Percentiles rank a stretch among this genome's conserved stretches.
These are phyloP conservation scores for Colletotrichum noveboracense DNA, from an alignment of 2,329 filamentous ascomycete species.

Conservation along the genomic window DNA sequence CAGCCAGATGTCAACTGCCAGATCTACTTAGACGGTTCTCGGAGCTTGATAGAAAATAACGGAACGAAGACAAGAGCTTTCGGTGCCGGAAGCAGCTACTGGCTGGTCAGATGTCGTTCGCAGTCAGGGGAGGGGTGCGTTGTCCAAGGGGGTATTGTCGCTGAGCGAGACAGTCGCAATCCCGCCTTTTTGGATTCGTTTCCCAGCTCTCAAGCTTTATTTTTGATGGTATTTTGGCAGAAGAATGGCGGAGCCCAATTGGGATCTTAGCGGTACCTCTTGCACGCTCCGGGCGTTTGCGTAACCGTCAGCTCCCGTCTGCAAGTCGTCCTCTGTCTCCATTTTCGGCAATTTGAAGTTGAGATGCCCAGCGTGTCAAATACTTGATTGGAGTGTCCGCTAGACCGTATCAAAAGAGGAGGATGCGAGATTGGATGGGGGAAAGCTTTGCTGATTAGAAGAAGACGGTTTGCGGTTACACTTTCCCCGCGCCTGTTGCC, in stretches of 20 bases:
- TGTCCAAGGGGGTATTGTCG: neutral
- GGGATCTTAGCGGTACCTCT: neutral
- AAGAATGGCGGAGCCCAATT: conserved; percentile 18
- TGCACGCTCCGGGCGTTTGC: conserved; percentile 1
- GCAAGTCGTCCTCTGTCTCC: neutral
- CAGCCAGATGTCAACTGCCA: neutral
- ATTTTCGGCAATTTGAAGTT: neutral
- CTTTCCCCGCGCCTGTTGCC: neutral
- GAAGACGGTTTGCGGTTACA: neutral
- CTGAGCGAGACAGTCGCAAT: conserved; percentile 14
- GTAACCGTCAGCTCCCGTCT: neutral
- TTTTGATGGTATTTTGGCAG: conserved; percentile 2
- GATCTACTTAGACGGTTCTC: neutral
- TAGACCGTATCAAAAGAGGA: neutral
- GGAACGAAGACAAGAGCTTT: neutral
- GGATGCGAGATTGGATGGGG: neutral
- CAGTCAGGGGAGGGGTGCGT: neutral
- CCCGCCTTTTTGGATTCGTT: conserved; percentile 17
- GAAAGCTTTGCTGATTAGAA: neutral
- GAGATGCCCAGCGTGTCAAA: neutral
- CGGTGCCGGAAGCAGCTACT: neutral
- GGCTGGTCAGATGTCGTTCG: neutral
- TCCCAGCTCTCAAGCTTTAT: conserved; percentile 7
- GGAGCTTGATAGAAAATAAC: neutral
- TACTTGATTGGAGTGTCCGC: neutral